Evolutionary conservation across 106 monocot species (phyloP), one percentile per base, ranked within the genome.

Genomic region (Apostasia shenzhenica): DNA sequence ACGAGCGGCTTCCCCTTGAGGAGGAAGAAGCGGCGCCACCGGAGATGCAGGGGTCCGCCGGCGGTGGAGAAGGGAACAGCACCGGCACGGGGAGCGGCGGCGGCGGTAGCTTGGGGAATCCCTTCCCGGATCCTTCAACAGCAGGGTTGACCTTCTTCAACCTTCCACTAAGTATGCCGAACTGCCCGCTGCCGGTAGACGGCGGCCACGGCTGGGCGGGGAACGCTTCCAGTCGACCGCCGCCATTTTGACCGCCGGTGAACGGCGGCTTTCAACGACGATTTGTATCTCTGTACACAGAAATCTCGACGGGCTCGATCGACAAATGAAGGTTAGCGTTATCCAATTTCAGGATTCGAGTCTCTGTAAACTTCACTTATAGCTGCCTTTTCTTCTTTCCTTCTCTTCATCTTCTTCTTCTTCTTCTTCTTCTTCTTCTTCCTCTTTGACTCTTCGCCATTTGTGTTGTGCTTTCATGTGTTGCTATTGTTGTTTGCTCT

Each of bases 1-100:
- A 54, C 53, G 67, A 67, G 53, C 37, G 67, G 41, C 53, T 67
- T 1, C 67, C 67, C 1, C 67, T 67, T 6, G 67, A 67, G 53
- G 67, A 67, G 8, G 67, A 67, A n/a, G 67, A 67, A 39, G 57
- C 57, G n/a, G 11, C 57, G n/a, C 51, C 67, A 1, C 67, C 67
- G 38, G 52, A 53, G 53, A 37, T 53, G 53, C 67, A 67, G 12
- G 40, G 9, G 14, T 13, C 50, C 0, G 67, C 67, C 1, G 66
- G 4, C n/a, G 12, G 51, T 5, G 14, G 12, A 0, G 14, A 45
- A 2, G 64, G 48, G 48, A 5, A 47, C 49, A 11, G 66, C 1
- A 10, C 52, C 52, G 52, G 52, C 52, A 4, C 52, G 52, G 26
- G 26, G 26, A 26, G 26, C 26, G 13, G 61, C 13, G 64, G 64